phyloP scores from a whole-genome alignment of 2,329 filamentous ascomycete genomes.

The Corynespora cassiicola region DNA sequence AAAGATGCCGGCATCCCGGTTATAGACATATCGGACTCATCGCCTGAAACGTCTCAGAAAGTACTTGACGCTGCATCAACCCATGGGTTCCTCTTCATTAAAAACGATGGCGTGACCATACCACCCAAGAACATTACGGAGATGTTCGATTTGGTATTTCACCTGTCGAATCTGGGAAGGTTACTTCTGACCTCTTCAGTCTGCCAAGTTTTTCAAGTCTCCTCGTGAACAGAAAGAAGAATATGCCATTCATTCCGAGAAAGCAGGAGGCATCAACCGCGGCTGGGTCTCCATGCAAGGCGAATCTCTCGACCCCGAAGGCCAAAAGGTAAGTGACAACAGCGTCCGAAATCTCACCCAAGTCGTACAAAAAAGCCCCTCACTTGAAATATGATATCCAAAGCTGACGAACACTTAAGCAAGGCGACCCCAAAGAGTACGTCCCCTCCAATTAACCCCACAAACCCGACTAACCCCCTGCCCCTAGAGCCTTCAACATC shows the following conservation, averaged over 20 bases:
- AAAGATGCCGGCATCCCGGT: slow-evolving; percentile 67
- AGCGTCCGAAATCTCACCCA: no score
- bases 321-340: slow-evolving; percentile 69
- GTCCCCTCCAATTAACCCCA: slow-evolving; percentile 4
- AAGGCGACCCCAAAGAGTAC: slow-evolving; percentile 86
- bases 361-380: no score
- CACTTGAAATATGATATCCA: background rate
- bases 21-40: slow-evolving; percentile 75
- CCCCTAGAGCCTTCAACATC: slow-evolving; percentile 91
- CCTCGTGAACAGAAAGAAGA: slow-evolving; percentile 74
- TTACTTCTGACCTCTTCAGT: slow-evolving; percentile 53
- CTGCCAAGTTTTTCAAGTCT: slow-evolving; percentile 74
- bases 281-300: slow-evolving; percentile 90
- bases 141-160: slow-evolving; percentile 74
- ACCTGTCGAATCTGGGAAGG: background rate
- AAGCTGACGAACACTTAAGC: slow-evolving; percentile 53
- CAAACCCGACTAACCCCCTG: slow-evolving; percentile 9
- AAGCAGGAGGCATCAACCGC: slow-evolving; percentile 68
- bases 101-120: slow-evolving; percentile 75
- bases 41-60: slow-evolving; percentile 66
- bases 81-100: slow-evolving; percentile 90
- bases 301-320: slow-evolving; percentile 85
- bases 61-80: slow-evolving; percentile 81
- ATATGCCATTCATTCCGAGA: slow-evolving; percentile 73
- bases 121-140: slow-evolving; percentile 68